Percentiles rank a stretch among this genome's conserved stretches.
These are phyloP conservation scores for Coriaria nepalensis DNA, from an alignment of 306 rosid genomes.

Conservation along the genomic window DNA sequence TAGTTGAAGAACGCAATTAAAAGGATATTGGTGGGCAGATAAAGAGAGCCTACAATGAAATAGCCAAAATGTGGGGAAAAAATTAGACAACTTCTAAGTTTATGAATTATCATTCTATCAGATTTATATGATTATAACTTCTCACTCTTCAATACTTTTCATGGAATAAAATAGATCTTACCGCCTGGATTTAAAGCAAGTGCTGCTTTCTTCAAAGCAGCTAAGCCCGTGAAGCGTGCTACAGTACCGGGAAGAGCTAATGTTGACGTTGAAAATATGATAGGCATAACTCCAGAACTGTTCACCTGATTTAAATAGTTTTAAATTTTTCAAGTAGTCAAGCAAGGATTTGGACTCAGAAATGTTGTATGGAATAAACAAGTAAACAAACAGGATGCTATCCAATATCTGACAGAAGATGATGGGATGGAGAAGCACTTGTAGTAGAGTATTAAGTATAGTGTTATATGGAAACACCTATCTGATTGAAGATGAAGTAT, in stretches of 20 bases:
- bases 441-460: too few relatives aligned
- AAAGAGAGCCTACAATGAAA: conserved; percentile 56
- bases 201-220: conserved; percentile 65
- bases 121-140: not conserved
- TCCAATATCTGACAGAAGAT: too few relatives aligned
- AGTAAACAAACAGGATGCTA: not conserved
- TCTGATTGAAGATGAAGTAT: too few relatives aligned
- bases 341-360: not conserved
- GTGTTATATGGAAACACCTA: too few relatives aligned
- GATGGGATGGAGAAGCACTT: too few relatives aligned
- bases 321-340: not conserved
- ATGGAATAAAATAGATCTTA: conserved; percentile 17
- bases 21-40: conserved; percentile 78
- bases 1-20: conserved; percentile 94
- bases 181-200: conserved; percentile 87
- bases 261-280: conserved; percentile 88
- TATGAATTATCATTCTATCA: not conserved
- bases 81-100: too few relatives aligned
- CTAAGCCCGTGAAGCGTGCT: conserved; percentile 85
- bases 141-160: not conserved
- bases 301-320: conserved; percentile 51
- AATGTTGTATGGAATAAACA: too few relatives aligned
- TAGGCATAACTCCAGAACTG: conserved; percentile 97
- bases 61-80: too few relatives aligned
- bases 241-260: conserved; percentile 92